Conservation (phyloP, 2,329 filamentous ascomycete genomes). For the Colletotrichum aenigma region DNA sequence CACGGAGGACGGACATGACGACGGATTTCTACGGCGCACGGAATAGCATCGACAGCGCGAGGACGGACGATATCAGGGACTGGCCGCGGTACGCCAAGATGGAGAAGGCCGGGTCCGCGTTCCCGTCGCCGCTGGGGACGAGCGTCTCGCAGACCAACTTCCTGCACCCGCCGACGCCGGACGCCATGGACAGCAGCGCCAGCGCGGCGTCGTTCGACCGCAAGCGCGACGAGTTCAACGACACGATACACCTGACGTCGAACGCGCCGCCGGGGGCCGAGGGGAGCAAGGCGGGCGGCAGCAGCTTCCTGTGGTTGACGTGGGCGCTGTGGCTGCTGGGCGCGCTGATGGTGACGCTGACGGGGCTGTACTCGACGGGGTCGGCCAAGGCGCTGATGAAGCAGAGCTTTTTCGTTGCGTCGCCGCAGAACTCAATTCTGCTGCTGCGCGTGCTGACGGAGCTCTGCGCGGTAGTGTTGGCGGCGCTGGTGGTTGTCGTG, state of each 20-base stretch:
- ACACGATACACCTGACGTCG: not conserved
- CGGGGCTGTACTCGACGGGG: constrained; percentile 10
- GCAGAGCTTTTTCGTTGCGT: constrained; percentile 5
- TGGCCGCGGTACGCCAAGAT: not conserved
- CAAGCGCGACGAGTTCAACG: not conserved
- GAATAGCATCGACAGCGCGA: not conserved
- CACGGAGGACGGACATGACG: not conserved
- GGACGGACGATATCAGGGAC: not conserved
- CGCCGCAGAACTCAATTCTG: constrained; percentile 1
- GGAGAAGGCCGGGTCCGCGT: not conserved
- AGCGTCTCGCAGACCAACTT: not conserved
- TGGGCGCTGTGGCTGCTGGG: not conserved
- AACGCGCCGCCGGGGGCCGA: not conserved
- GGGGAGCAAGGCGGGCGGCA: not conserved
- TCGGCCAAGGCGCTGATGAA: constrained; percentile 14
- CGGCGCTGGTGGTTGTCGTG: constrained; percentile 3
- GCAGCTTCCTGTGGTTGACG: constrained; percentile 14
- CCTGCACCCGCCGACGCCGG: constrained; percentile 1
- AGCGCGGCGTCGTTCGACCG: not conserved
- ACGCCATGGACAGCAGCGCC: not conserved
- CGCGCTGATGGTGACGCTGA: constrained; percentile 4
- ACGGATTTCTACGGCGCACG: not conserved
- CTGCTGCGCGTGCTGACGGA: constrained; percentile 13
- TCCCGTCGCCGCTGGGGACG: not conserved
- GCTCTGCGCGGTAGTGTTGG: not conserved